Evolutionary conservation across 768 basidiomycete species (phyloP), one percentile per base, ranked within the genome.

Genomic region (Suillus paluster): DNA sequence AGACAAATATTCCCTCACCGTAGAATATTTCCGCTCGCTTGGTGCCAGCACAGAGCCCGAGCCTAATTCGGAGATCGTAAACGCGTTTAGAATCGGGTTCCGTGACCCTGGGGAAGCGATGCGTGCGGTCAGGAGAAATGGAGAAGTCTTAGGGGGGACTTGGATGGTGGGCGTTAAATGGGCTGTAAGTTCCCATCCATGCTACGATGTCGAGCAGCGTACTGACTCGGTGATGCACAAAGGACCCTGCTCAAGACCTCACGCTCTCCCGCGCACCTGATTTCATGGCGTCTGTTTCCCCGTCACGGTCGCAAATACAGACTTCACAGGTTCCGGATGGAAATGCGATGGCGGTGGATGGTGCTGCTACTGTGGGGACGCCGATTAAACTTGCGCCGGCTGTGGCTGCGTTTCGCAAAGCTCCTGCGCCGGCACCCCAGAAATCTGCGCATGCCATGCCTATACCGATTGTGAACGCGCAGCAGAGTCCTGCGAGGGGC

Each of bases 131-230:
- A 79, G 91, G 55, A 90, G 90, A 75, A 95, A 89, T 66, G 94
- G 94, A 3, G 93, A 95, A 55, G 76, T 95, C 2, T 70, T 95
- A 23, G 77, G 83, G 12, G 90, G 90, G 5, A 82, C 80, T 53
- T 92, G 86, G 81, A 95, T 95, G 93, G 78, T 95, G 39, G 94
- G 94, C 14, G 87, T 86, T 45, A 94, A 94, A 73, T 92, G 89
- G 88, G 90, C 90, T 30, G 93, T 94, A 71, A 63, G 91, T 85
- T 21, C 5, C 53, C 25, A 15, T 55, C 33, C 23, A 36, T 39
- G 34, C 64, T 44, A 41, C 33, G 33, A 38, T 33, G 2, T 59
- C 53, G 60, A 39, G 58, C 41, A 45, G 23, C 11, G 34, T 52
- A 15, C 21, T n/a, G 50, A 21, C 17, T 58, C 56, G 14, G 3